phyloP scores from a whole-genome alignment of 2,329 filamentous ascomycete genomes.

The Fusarium zealandicum region DNA sequence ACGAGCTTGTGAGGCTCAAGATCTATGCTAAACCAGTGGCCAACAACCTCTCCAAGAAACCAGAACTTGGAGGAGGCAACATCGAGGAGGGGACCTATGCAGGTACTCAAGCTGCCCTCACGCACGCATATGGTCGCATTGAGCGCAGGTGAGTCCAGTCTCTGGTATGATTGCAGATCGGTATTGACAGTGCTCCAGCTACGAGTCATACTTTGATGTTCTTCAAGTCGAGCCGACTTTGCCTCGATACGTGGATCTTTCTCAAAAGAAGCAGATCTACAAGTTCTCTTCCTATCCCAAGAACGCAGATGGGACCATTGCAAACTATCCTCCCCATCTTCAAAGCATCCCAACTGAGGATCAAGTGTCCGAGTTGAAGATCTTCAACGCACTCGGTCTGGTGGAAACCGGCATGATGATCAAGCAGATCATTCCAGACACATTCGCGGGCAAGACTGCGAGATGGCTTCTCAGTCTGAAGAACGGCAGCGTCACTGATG shows the following conservation, averaged over 20 bases:
- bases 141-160: constrained; percentile 43
- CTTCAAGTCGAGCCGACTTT: constrained; percentile 45
- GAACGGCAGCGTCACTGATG: constrained; percentile 38
- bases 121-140: constrained; percentile 46
- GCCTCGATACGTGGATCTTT: constrained; percentile 42
- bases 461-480: constrained; percentile 41
- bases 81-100: constrained; percentile 44
- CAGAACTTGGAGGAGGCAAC: constrained; percentile 40
- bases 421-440: constrained; percentile 45
- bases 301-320: constrained; percentile 38
- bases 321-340: constrained; percentile 45
- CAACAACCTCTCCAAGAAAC: constrained; percentile 28
- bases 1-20: constrained; percentile 42
- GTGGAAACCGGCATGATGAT: constrained; percentile 43
- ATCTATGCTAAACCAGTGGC: constrained; percentile 40
- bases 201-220: constrained; percentile 46
- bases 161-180: no score
- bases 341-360: constrained; percentile 41
- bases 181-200: constrained; percentile 32
- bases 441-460: constrained; percentile 42
- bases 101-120: constrained; percentile 46
- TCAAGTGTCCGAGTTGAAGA: constrained; percentile 35
- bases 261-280: constrained; percentile 44
- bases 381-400: constrained; percentile 45
- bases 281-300: constrained; percentile 38